Percentiles rank a stretch among this genome's conserved stretches.
phyloP scores from a whole-genome alignment of 2,329 filamentous ascomycete species.

The Cladosporium halotolerans region DNA sequence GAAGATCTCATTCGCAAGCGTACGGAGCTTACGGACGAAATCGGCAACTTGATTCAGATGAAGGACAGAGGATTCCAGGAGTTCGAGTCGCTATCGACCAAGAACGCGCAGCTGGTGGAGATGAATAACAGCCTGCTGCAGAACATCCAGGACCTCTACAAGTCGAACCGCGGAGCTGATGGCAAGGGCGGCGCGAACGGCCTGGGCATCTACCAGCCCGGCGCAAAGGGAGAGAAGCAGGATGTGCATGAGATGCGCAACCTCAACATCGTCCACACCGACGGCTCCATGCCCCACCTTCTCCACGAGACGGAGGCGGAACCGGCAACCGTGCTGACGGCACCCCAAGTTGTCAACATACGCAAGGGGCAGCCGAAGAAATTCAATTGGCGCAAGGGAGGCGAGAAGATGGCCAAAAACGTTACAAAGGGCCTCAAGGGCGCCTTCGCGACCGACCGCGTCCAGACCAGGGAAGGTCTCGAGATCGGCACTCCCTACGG shows the following conservation, averaged over 20 bases:
- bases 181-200: slow-evolving; percentile 47
- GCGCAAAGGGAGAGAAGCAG: slow-evolving; percentile 17
- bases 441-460: slow-evolving; percentile 54
- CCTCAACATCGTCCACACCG: slow-evolving; percentile 26
- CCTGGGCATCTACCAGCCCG: slow-evolving; percentile 52
- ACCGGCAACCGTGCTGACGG: slow-evolving; percentile 53
- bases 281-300: slow-evolving; percentile 36
- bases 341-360: slow-evolving; percentile 92
- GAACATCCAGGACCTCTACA: slow-evolving; percentile 89
- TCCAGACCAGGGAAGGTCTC: slow-evolving; percentile 18
- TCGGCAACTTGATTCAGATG: slow-evolving; percentile 71
- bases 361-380: slow-evolving; percentile 91
- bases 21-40: slow-evolving; percentile 78
- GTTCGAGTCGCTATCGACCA: slow-evolving; percentile 88
- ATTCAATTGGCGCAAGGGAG: slow-evolving; percentile 98
- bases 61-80: slow-evolving; percentile 91
- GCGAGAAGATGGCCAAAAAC: slow-evolving; percentile 87
- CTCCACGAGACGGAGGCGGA: slow-evolving; percentile 58
- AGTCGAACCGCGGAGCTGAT: slow-evolving; percentile 56
- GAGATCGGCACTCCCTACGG: slow-evolving; percentile 30
- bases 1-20: slow-evolving; percentile 86
- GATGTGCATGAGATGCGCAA: slow-evolving; percentile 37
- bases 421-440: slow-evolving; percentile 91
- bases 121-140: slow-evolving; percentile 94
- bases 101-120: slow-evolving; percentile 89